phyloP scores from a whole-genome alignment of 257 asterid genomes.

The Nicotiana sylvestris region DNA sequence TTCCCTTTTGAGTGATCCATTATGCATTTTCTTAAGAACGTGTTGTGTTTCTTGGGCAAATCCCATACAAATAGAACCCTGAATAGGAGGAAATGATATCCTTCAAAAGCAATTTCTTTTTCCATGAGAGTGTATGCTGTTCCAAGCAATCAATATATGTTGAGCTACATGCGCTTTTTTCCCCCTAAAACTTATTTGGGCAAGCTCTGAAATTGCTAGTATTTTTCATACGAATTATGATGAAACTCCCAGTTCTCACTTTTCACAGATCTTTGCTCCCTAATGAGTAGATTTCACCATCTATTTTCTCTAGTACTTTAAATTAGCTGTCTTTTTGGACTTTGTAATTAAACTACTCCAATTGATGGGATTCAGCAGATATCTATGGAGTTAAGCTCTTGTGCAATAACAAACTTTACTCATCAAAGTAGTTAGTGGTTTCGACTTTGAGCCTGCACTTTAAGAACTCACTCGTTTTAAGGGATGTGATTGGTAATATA shows the following conservation, averaged over 20 bases:
- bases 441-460: not conserved
- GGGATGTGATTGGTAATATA: not conserved
- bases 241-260: not conserved
- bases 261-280: not conserved
- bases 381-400: not conserved
- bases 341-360: not conserved
- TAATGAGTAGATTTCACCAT: not conserved
- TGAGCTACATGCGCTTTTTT: not conserved
- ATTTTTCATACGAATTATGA: not conserved
- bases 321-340: not conserved
- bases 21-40: not conserved
- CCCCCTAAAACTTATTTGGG: not conserved
- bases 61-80: not conserved
- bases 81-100: not conserved
- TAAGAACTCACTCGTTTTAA: not conserved
- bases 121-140: not conserved
- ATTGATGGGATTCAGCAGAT: not conserved
- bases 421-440: not conserved
- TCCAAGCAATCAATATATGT: not conserved
- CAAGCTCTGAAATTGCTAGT: not conserved
- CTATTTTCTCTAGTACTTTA: constrained; percentile 2
- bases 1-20: not conserved
- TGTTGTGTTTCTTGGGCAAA: not conserved
- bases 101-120: not conserved
- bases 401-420: not conserved